Evolutionary conservation across 202 grass and related monocot species (phyloP).

Genomic region (Zoysia matrella): DNA sequence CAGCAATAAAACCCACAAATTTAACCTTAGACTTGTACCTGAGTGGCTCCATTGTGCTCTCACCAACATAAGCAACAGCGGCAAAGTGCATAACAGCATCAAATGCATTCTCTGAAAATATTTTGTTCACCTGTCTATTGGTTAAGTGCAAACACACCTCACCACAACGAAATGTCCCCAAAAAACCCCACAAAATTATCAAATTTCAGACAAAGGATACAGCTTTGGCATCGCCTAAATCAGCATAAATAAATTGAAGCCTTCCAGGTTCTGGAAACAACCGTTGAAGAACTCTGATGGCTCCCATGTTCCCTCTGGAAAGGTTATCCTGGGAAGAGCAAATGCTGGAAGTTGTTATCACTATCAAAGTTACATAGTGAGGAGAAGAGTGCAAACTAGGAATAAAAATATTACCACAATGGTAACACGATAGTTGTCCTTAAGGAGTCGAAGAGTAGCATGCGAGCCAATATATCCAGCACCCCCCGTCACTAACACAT

Average conservation of each 20-base stretch:
- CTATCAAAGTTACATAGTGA: background rate
- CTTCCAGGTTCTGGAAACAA: conserved; percentile 75
- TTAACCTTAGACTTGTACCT: conserved; percentile 52
- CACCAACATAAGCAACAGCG: conserved; percentile 85
- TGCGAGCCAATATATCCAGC: conserved; percentile 85
- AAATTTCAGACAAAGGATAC: conserved; percentile 65
- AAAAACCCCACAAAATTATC: background rate
- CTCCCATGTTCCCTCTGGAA: conserved; percentile 81
- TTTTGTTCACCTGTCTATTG: conserved; percentile 62
- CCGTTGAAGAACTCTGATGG: conserved; percentile 62
- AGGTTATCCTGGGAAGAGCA: conserved; percentile 73
- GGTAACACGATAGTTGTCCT: conserved; percentile 74
- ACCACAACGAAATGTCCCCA: background rate
- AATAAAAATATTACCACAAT: conserved; percentile 69
- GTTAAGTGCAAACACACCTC: conserved; percentile 55
- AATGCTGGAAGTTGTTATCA: conserved; percentile 7
- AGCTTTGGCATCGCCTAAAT: conserved; percentile 71
- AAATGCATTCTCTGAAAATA: conserved; percentile 75
- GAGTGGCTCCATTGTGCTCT: conserved; percentile 82
- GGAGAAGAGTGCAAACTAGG: background rate
- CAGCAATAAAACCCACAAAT: conserved; percentile 11
- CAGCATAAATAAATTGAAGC: conserved; percentile 91
- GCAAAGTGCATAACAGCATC: conserved; percentile 90
- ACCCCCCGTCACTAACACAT: conserved; percentile 82
- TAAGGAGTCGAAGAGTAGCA: conserved; percentile 78